Evolutionary conservation across 129 eudicot genomes (phyloP), one percentile per base, ranked within the genome.

Genomic region (Pittosporum tobira): DNA sequence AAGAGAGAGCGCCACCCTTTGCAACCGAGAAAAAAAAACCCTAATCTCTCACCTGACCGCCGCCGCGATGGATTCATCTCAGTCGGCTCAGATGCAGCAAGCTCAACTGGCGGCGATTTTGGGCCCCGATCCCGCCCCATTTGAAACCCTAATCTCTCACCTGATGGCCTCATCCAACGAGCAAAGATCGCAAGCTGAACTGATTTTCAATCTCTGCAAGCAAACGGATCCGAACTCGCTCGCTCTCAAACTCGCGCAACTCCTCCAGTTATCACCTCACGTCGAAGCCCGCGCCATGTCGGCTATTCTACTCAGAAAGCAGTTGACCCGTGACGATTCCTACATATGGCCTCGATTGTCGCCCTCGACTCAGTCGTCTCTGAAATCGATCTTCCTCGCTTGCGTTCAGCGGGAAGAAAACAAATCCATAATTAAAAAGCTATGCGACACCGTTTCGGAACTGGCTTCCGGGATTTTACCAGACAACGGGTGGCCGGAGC

Each of bases 101-200:
- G 81, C 93, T 13, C 84, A 84, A 42, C 66, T 90, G 51, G 93
- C 86, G 63, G 85, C 90, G 55, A 77, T 93, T 45, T 84, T 93
- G 11, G 96, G 96, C 0, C 84, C 94, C 57, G 99, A 93, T 85
- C 84, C 88, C 44, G 76, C 88, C 42, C 94, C 81, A 1, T 93
- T 93, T 81, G 99, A 93, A 65, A 75, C 96, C 70, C 84, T 93
- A 61, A 87, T 93, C 16, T 81, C 96, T 3, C 84, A 84, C 22
- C 87, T 93, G 29, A 87, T 93, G 99, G 75, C 96, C 18, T 65
- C 99, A 15, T 80, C 88, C 12, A 93, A 93, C 78, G 99, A 87
- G 42, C 99, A 83, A 61, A 81, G 99, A 46, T 87, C 99, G 16
- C 84, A 93, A 59, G 99, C 99, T 6, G 99, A 93, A 51, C 49